Conservation (phyloP, 202 grass and related monocot genomes). For the Schoenoplectus triqueter region DNA sequence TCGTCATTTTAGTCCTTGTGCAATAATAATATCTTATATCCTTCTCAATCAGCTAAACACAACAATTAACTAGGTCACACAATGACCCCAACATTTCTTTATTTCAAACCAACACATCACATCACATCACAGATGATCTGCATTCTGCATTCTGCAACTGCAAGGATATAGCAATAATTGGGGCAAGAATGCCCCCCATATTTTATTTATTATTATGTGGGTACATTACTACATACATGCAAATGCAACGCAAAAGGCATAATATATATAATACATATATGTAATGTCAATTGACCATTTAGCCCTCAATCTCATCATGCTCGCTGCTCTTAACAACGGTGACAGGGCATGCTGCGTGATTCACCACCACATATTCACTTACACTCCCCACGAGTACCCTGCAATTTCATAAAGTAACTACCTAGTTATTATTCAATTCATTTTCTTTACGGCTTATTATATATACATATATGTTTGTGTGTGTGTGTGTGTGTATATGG, state of each 20-base stretch:
- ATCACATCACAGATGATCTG: no score
- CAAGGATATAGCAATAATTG: neutral
- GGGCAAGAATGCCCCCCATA: neutral
- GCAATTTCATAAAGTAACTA: neutral
- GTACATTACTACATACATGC: neutral
- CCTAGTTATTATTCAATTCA: neutral
- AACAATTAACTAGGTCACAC: neutral
- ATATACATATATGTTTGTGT: no score
- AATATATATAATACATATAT: neutral
- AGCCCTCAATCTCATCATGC: constrained; percentile 7
- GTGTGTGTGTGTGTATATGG: neutral
- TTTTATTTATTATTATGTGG: neutral
- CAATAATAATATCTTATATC: no score
- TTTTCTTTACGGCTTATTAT: neutral
- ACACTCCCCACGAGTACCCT: constrained; percentile 88
- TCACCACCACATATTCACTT: constrained; percentile 69
- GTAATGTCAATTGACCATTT: neutral
- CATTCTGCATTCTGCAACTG: no score
- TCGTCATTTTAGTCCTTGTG: no score
- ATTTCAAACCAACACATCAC: neutral
- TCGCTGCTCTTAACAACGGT: constrained; percentile 62
- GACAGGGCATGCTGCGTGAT: constrained; percentile 63
- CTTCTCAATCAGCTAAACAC: no score
- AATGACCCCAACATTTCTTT: neutral
- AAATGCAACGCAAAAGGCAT: no score